A percentile compares a stretch with the other conserved stretches of the same genome.
phyloP scores from a whole-genome alignment of 139 green algal genomes.

The Zygnema cylindricum region DNA sequence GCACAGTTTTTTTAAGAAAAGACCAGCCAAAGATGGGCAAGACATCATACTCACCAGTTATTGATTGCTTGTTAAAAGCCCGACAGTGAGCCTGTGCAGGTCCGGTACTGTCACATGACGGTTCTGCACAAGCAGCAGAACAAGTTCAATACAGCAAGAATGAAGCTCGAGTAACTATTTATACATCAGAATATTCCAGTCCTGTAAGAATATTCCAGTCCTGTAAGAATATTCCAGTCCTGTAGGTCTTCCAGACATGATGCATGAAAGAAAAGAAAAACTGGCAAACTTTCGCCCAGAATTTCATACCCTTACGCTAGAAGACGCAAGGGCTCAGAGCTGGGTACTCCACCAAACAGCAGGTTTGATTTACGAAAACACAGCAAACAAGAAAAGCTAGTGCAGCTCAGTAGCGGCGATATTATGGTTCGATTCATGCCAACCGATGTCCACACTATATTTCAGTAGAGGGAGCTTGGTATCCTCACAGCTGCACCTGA shows the following conservation, averaged over 20 bases:
- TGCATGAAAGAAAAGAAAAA: neutral
- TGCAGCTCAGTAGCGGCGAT: constrained; percentile 3
- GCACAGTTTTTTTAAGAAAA: neutral
- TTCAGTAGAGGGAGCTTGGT: constrained; percentile 26
- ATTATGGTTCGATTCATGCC: constrained; percentile 24
- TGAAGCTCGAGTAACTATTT: no score
- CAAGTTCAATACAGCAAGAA: neutral
- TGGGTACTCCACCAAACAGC: neutral
- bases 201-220: neutral
- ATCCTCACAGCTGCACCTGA: neutral
- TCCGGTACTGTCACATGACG: neutral
- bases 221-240: neutral
- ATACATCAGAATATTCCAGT: neutral
- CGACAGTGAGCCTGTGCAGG: neutral
- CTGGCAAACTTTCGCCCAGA: neutral
- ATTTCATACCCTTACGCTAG: neutral
- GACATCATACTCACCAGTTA: neutral
- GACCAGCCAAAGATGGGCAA: neutral
- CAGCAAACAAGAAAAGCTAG: neutral
- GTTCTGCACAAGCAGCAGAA: neutral
- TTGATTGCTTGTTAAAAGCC: neutral
- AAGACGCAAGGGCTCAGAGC: neutral
- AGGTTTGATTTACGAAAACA: neutral
- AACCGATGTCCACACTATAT: constrained; percentile 7
- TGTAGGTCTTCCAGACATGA: neutral